These are phyloP conservation scores for Diaporthe longicolla DNA, from an alignment of 2,329 filamentous ascomycete genomes.

Conservation along the genomic window DNA sequence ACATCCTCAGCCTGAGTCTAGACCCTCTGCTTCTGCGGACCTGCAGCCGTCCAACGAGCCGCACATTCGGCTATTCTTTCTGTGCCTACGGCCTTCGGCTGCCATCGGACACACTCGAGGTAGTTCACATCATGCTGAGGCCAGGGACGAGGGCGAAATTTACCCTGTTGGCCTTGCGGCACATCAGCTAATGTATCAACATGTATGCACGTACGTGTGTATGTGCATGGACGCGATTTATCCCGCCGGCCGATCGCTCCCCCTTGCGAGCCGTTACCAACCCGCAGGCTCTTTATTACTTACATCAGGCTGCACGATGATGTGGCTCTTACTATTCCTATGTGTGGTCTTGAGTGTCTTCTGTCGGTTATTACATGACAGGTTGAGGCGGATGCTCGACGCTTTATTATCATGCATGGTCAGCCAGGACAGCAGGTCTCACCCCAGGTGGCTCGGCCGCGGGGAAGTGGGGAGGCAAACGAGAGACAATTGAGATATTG, in stretches of 20 bases:
- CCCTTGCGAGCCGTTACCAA: constrained; percentile 30
- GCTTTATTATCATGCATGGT: constrained; percentile 21
- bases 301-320: constrained; percentile 24
- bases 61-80: constrained; percentile 33
- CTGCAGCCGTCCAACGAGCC: constrained; percentile 10
- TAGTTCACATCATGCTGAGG: constrained; percentile 33
- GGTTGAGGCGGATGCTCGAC: constrained; percentile 7
- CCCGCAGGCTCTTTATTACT: neutral
- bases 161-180: constrained; percentile 15
- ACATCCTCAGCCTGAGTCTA: constrained; percentile 18
- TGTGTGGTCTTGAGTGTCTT: constrained; percentile 1
- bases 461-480: constrained; percentile 13
- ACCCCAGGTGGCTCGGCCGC: constrained; percentile 24
- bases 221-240: constrained; percentile 13
- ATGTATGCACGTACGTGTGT: neutral
- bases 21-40: constrained; percentile 23
- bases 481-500: constrained; percentile 27
- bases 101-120: constrained; percentile 24
- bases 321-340: constrained; percentile 5
- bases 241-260: constrained; percentile 6
- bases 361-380: neutral
- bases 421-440: constrained; percentile 7
- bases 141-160: constrained; percentile 14
- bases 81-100: constrained; percentile 9
- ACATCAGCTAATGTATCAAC: neutral